Base-by-base conservation (phyloP, 2,329 filamentous ascomycete genomes). In the Elsinoe perseae region DNA sequence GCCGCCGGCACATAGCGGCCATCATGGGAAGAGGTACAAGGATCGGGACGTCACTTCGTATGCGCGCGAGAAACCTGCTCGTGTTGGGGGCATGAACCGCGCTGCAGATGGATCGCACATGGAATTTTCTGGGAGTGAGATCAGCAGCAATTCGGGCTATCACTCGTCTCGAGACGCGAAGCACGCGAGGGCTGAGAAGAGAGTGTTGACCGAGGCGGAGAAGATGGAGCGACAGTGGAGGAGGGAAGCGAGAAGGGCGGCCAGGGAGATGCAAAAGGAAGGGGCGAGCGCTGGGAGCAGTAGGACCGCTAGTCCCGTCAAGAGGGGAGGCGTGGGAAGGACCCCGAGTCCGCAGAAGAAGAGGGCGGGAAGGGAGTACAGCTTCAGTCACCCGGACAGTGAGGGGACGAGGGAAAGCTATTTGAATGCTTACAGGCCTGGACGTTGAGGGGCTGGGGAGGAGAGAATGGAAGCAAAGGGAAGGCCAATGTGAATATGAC, bases 31-130 rank as follows among this genome's bases (percentile, higher is more conserved):
- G 61, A 72, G 77, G 57, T 78, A 79, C 67, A 78, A 80, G 63
- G 76, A 79, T 62, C 70, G 71, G 46, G 85, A 93, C 59, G 81
- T 97, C 56, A 82, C 86, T 58, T 82, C 82, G 30, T 97, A 97
- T 75, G 87, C 91, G 21, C 80, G 89, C 66, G 92, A 97, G 73
- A 88, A 85, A 69, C 77, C 89, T 1, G 92, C 92, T 0, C 81
- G 87, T 53, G 90, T 97, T 1, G 92, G 92, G 32, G 92, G 92
- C 18, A 75, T 97, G 69, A 97, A 97, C 73, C 84, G 85, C 64
- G 78, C 86, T 62, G 79, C 84, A 42, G 92, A 96, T 63, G 87
- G 85, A 59, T 87, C 83, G 58, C 76, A 82, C 62, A 95, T 89
- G 79, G 87, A 95, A 67, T 88, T 87, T 70, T 85, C 85, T 50